Evolutionary conservation across 345 rosid species (phyloP), one percentile per base, ranked within the genome.

Genomic region (Eucalyptus curtisii): DNA sequence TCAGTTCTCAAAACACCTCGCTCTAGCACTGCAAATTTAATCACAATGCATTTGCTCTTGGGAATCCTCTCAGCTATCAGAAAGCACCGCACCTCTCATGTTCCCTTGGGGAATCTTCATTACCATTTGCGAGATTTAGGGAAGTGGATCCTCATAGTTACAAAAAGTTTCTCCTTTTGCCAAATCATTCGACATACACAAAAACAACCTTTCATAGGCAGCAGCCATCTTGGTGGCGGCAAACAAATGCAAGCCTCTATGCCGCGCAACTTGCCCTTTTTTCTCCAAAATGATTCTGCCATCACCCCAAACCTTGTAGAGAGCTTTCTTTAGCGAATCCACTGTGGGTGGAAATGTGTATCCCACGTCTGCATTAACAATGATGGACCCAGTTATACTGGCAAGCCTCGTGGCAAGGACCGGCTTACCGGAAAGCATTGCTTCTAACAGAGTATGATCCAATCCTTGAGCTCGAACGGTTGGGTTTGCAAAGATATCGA

Each of bases 391-490:
- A 17, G 96, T 95, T 89, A 97, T 95, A 90, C 99, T 97, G 8
- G 99, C 99, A 61, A 97, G 92, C 89, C 93, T 94, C 20, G 99
- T 96, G 42, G 97, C 98, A 93, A 96, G 91, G 66, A 97, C 90
- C 4, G 98, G 96, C 92, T 96, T 96, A 6, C 97, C 97, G 2
- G 95, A 94, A 85, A 95, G 93, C 96, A 95, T 96, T n/a, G 98
- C 98, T 92, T 97, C 99, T 88, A 97, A 91, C 86, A 95, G 92
- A 10, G 99, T 97, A 71, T 96, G 99, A 91, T 97, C 99, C 85
- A 97, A 90, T 81, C 99, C 99, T 88, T 96, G 99, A 87, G 99
- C 99, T 86, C 99, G 93, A 66, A 96, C 92, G 10, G 99, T 97
- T 22, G 98, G 98, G 92, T 97, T 96, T 86, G 94, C 93, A 87